Percentiles rank a stretch among this genome's conserved stretches.
phyloP scores from a whole-genome alignment of 2,329 filamentous ascomycete species.

The Arthrobotrys conoides region DNA sequence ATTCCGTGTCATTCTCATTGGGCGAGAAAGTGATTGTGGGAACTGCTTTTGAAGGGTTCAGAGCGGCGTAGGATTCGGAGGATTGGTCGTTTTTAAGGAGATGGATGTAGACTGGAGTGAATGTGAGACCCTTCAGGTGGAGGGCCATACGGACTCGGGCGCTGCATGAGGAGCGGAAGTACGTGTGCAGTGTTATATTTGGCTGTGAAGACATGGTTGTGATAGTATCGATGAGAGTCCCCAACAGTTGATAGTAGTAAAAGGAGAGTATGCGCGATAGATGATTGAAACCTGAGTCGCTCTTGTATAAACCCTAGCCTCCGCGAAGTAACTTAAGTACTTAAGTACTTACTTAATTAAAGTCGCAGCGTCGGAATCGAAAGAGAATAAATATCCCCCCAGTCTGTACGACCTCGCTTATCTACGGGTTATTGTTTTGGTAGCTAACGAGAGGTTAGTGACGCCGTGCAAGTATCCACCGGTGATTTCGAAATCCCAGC shows the following conservation, averaged over 20 bases:
- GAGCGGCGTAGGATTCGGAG: slow-evolving; percentile 68
- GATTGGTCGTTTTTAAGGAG: slow-evolving; percentile 72
- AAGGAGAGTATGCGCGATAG: too few relatives aligned
- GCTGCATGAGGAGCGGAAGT: slow-evolving; percentile 76
- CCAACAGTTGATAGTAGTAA: too few relatives aligned
- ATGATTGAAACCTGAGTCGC: too few relatives aligned
- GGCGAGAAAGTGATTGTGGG: slow-evolving; percentile 70
- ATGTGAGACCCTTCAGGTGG: slow-evolving; percentile 71
- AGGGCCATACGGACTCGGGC: slow-evolving; percentile 75
- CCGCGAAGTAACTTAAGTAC: too few relatives aligned
- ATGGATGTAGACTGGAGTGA: slow-evolving; percentile 70
- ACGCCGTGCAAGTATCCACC: too few relatives aligned
- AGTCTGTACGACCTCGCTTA: slow-evolving; percentile 16
- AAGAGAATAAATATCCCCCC: neutral
- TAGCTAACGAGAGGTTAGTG: neutral
- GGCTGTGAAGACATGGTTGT: slow-evolving; percentile 33
- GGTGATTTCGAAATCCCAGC: too few relatives aligned
- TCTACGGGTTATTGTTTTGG: slow-evolving; percentile 5
- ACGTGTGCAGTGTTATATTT: slow-evolving; percentile 70
- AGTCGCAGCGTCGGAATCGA: neutral
- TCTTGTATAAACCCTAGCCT: too few relatives aligned
- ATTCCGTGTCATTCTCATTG: slow-evolving; percentile 33
- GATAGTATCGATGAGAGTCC: neutral
- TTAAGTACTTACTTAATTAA: too few relatives aligned
- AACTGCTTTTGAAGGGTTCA: slow-evolving; percentile 73